phyloP scores from a whole-genome alignment of 257 asterid genomes.

The Capsicum baccatum region DNA sequence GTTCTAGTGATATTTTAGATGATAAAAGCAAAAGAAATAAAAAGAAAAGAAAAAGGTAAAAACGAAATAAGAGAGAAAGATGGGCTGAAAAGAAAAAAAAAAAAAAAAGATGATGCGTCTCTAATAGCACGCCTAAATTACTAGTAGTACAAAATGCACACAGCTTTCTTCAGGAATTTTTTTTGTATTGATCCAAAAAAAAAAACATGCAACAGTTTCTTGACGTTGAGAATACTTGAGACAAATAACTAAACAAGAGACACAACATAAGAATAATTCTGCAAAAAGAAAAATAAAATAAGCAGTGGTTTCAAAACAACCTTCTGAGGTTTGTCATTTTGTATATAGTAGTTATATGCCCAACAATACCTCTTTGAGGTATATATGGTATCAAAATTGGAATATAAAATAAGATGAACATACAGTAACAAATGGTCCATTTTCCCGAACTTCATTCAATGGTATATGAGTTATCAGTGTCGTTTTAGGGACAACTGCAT shows the following conservation, averaged over 20 bases:
- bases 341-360: background rate
- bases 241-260: slow-evolving; percentile 28
- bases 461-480: background rate
- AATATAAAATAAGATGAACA: background rate
- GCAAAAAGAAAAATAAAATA: background rate
- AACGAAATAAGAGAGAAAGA: slow-evolving; percentile 2
- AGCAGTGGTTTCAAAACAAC: background rate
- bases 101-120: slow-evolving; percentile 40
- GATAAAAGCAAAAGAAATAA: slow-evolving; percentile 23
- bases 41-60: slow-evolving; percentile 13
- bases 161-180: slow-evolving; percentile 24
- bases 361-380: slow-evolving; percentile 14
- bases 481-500: background rate
- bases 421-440: slow-evolving; percentile 5
- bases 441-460: background rate
- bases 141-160: slow-evolving; percentile 30
- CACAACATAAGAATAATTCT: background rate
- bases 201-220: slow-evolving; percentile 45
- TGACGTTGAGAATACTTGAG: slow-evolving; percentile 64
- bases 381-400: background rate
- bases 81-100: slow-evolving; percentile 34
- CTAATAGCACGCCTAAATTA: slow-evolving; percentile 62
- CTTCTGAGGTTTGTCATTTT: slow-evolving; percentile 40
- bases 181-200: slow-evolving; percentile 36
- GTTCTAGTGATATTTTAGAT: slow-evolving; percentile 15